Evolutionary conservation across 768 basidiomycete genomes (phyloP).

Genomic region (Termitomyces sp.): DNA sequence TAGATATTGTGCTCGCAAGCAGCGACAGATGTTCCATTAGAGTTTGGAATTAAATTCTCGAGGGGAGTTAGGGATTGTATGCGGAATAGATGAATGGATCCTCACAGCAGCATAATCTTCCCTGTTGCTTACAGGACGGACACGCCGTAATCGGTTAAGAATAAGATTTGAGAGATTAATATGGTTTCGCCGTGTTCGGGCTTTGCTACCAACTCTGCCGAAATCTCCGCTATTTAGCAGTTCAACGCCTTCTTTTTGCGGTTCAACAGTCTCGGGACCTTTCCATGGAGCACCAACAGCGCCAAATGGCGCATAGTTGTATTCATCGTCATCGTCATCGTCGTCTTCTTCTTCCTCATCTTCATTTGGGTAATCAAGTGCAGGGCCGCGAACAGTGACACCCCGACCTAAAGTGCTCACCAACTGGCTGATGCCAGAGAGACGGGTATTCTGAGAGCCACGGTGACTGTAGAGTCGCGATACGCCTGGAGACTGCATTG

Average conservation of each 20-base stretch:
- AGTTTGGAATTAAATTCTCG: conserved; percentile 73
- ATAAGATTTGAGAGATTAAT: conserved; percentile 46
- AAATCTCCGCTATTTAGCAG: conserved; percentile 78
- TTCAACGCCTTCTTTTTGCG: conserved; percentile 56
- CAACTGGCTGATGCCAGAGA: conserved; percentile 24
- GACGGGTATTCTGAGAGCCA: conserved; percentile 11
- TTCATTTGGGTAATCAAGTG: conserved; percentile 1
- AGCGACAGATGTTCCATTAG: conserved; percentile 75
- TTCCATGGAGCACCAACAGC: conserved; percentile 18
- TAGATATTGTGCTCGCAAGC: conserved; percentile 72
- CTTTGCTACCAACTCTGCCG: conserved; percentile 54
- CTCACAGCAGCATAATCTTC: conserved; percentile 56
- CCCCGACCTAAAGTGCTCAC: conserved; percentile 12
- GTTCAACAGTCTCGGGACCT: conserved; percentile 37
- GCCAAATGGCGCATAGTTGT: conserved; percentile 26
- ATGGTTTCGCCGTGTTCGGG: conserved; percentile 32
- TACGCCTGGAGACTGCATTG: conserved; percentile 22
- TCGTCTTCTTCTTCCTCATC: conserved; percentile 18
- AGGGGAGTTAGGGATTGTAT: neutral
- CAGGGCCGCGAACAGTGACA: neutral
- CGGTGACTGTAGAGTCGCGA: conserved; percentile 5
- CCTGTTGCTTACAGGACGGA: conserved; percentile 28
- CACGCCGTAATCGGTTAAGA: conserved; percentile 32
- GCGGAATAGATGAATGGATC: neutral
- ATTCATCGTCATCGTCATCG: conserved; percentile 33